Base-by-base conservation (phyloP, 163 green algal species). In the Scenedesmus sp. region DNA sequence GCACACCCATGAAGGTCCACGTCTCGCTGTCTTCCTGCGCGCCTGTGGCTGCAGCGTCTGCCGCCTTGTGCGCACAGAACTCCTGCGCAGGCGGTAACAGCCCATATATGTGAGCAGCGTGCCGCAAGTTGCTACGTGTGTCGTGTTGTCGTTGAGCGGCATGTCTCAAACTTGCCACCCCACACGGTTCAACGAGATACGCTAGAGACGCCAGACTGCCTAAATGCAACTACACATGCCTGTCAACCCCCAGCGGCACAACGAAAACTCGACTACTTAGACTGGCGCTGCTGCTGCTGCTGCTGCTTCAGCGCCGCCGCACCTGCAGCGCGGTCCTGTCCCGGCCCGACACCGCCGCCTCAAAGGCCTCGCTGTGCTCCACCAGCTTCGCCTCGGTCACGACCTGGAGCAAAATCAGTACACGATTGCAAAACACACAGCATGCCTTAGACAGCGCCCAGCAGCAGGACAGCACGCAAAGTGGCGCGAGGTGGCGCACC, bases 1-100 rank as follows among this genome's bases (percentile, higher is more conserved):
- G 96, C 64, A 99, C 95, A 3, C 93, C 92, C 92, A 99, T 94
- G 93, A 99, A 99, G 1, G 93, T 88, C 98, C 98, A 99, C 0
- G 97, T 98, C 94, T 99, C 98, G 0, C 89, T 94, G 87, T 98
- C 97, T 46, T 96, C 91, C n/a, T 54, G 66, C 56, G 89, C 26
- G 23, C 79, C 60, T 12, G 82, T 26, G 57, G 57, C 56, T 56
- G 74, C 76, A 34, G 62, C 74, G 6, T 73, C 90, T 12, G 88
- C 90, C 2, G 94, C 94, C 88, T 97, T 97, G 59, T 66, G 77
- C 6, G 95, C 90, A 92, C 98, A 99, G 92, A 96, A 98, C 8
- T 94, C 88, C 60, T 94, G 91, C 57, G 18, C 3, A 13, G 13
- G 70, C 23, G 70, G 5, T 7, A 52, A 46, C 34, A 46, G 34